Conservation (phyloP, 2,329 filamentous ascomycete species). For the Aureobasidium sp. region DNA sequence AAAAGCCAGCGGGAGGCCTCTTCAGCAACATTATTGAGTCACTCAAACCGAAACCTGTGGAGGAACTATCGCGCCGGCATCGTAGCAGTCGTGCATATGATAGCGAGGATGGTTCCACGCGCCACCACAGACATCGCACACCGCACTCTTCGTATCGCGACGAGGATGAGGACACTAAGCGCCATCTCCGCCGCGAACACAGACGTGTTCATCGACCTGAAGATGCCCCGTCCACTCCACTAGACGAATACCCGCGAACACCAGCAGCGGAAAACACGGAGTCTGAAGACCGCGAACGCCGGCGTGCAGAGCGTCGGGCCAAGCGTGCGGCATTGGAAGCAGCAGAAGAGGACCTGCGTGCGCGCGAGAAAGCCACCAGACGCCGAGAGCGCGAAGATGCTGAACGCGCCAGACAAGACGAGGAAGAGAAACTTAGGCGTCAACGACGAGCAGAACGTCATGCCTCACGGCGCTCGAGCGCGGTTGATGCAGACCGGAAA, state of each 20-base stretch:
- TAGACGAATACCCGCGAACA: constrained; percentile 18
- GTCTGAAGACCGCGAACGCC: constrained; percentile 18
- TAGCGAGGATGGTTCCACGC: constrained; percentile 26
- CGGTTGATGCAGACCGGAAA: constrained; percentile 19
- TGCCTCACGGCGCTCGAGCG: constrained; percentile 18
- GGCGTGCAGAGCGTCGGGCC: constrained; percentile 30
- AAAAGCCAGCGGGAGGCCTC: constrained; percentile 44
- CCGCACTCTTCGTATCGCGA: constrained; percentile 12
- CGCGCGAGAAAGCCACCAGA: constrained; percentile 23
- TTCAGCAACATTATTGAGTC: constrained; percentile 50
- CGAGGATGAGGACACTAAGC: constrained; percentile 26
- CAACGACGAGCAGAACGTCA: constrained; percentile 21
- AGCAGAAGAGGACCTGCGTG: constrained; percentile 31
- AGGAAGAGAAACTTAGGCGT: neutral
- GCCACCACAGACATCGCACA: constrained; percentile 25
- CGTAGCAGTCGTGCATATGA: constrained; percentile 23
- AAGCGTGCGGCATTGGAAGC: constrained; percentile 35
- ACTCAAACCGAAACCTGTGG: constrained; percentile 22
- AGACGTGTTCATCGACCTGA: constrained; percentile 27
- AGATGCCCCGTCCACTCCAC: constrained; percentile 24
- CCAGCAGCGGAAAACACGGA: constrained; percentile 28
- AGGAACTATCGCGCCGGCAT: neutral
- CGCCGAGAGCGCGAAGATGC: constrained; percentile 26
- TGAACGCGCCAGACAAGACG: constrained; percentile 21
- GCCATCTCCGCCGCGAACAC: constrained; percentile 32